phyloP scores from a whole-genome alignment of 345 rosid genomes.

The Nasturtium officinale region DNA sequence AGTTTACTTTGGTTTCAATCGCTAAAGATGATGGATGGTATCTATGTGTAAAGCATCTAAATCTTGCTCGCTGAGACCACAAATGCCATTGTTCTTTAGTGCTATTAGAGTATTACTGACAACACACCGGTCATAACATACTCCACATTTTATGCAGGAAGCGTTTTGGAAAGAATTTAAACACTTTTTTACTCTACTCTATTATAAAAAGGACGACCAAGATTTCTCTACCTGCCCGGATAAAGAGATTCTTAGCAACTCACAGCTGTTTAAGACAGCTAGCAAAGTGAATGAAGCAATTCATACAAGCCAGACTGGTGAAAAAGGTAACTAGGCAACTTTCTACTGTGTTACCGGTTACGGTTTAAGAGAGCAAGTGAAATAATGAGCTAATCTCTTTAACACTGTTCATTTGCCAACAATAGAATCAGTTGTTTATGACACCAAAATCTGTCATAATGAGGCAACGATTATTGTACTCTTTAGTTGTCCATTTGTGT shows the following conservation, averaged over 20 bases:
- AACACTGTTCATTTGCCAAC: neutral
- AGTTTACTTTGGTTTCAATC: constrained; percentile 1
- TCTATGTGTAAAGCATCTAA: neutral
- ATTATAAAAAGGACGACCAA: constrained; percentile 70
- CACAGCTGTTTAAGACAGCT: constrained; percentile 79
- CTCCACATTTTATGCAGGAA: constrained; percentile 47
- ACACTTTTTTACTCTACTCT: constrained; percentile 63
- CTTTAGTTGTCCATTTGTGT: neutral
- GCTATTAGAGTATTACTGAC: neutral
- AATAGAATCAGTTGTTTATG: neutral
- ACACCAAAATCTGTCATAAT: neutral
- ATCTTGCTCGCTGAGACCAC: neutral
- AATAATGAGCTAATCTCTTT: neutral
- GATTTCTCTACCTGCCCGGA: constrained; percentile 72
- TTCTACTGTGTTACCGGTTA: neutral
- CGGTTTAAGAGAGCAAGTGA: neutral
- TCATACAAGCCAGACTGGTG: constrained; percentile 83
- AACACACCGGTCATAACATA: neutral
- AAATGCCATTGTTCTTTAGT: constrained; percentile 1
- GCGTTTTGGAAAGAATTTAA: constrained; percentile 75
- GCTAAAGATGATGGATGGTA: neutral
- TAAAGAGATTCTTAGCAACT: constrained; percentile 66
- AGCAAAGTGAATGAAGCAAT: constrained; percentile 83
- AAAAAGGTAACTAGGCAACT: constrained; percentile 55
- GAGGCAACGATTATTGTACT: neutral